Base-by-base conservation (phyloP, 1,139 yeast genomes). In the Wickerhamomyces sp. region DNA sequence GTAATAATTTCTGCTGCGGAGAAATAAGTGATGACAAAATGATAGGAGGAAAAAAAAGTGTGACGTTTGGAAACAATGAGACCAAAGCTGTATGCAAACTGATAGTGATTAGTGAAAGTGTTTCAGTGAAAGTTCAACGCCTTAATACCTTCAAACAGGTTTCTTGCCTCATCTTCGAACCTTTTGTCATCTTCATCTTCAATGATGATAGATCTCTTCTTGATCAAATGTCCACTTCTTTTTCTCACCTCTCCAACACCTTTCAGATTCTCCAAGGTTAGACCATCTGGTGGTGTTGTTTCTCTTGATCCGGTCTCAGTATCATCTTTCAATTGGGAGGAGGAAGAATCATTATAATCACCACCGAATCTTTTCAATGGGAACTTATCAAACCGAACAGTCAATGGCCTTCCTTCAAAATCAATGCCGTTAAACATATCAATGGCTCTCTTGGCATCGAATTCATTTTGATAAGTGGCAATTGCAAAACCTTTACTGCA, bases 401-500 rank as follows among this genome's bases (percentile, higher is more conserved):
- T 87, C 36, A 83, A 58, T 30, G 59, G 61, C 61, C 91, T 71
- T 14, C 91, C 91, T 39, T 78, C 80, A 34, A 79, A 61, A 37
- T 70, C 77, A 46, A 66, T 68, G 11, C 84, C 86, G 47, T 78
- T 71, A 52, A 75, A 77, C 54, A 64, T 66, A 25, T 71, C 78
- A 42, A 81, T 72, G 3, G 88, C 88, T 31, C 62, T 66, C 21
- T 59, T 55, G 31, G 87, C 86, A 45, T 75, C 84, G 36, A 71
- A 79, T 17, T 69, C 69, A 7, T 70, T 68, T 28, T 64, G 64
- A 49, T 70, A 80, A 8, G 78, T 75, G 16, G 82, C 89, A 14
- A 86, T 81, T 32, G 96, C 97, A 54, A 78, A 80, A 2, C 96
- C 96, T 57, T 81, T 74, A 9, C 49, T 42, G 4, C 94, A 80